phyloP scores from a whole-genome alignment of 2,329 filamentous ascomycete genomes.

The Hansfordia pulvinata region DNA sequence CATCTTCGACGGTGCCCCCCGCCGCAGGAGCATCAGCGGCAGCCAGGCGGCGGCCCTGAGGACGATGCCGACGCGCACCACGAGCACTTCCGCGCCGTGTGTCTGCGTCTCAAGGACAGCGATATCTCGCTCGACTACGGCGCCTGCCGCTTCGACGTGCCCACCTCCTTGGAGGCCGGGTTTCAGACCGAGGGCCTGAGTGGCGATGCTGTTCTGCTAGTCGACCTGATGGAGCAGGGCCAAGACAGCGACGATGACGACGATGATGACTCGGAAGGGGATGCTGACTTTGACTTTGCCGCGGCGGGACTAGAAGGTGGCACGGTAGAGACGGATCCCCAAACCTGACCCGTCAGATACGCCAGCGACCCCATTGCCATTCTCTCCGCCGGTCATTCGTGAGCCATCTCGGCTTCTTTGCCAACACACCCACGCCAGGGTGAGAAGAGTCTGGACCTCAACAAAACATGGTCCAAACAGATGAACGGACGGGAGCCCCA shows the following conservation, averaged over 20 bases:
- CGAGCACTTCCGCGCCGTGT: not conserved
- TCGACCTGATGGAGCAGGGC: not conserved
- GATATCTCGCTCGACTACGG: not conserved
- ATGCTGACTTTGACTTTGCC: not conserved
- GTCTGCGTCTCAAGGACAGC: constrained; percentile 1
- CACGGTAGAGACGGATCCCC: no score
- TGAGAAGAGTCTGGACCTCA: no score
- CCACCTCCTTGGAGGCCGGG: not conserved
- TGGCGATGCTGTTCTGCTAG: constrained; percentile 1
- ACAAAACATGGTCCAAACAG: no score
- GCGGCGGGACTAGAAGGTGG: no score
- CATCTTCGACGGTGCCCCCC: not conserved
- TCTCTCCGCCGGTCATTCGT: no score
- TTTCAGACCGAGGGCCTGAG: not conserved
- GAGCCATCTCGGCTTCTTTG: no score
- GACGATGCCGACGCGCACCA: not conserved
- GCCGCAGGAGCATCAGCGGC: not conserved
- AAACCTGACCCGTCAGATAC: no score
- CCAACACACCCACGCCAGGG: no score
- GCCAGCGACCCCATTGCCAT: no score
- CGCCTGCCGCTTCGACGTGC: not conserved
- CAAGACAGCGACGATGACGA: not conserved
- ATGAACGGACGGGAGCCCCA: no score
- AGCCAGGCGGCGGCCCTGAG: not conserved
- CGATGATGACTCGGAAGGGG: not conserved